Evolutionary conservation across 225 moss, liverwort and hornwort species (phyloP).

Genomic region (Physcomitrium patens): DNA sequence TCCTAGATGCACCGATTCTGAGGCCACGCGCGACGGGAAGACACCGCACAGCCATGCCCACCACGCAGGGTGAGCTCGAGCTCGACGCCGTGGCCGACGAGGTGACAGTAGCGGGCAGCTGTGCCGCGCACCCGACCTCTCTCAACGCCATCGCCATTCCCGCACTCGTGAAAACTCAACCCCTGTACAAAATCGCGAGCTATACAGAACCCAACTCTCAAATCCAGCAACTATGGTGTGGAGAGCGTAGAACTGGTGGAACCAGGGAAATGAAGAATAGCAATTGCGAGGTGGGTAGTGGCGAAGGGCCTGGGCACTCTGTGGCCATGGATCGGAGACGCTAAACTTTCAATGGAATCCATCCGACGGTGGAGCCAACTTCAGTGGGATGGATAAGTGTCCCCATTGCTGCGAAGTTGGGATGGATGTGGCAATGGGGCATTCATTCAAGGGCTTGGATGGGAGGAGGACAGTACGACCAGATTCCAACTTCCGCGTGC

Average conservation of each 20-base stretch:
- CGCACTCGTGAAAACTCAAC: not conserved
- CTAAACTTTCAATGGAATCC: constrained; percentile 23
- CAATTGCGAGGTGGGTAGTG: not conserved
- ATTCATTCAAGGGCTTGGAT: too few relatives aligned
- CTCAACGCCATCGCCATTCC: constrained; percentile 45
- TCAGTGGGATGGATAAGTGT: constrained; percentile 38
- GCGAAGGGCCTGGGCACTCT: constrained; percentile 11
- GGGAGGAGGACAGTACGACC: too few relatives aligned
- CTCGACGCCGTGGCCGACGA: constrained; percentile 24
- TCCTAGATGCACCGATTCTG: constrained; percentile 30
- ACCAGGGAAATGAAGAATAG: not conserved
- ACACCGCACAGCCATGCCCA: constrained; percentile 37
- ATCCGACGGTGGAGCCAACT: not conserved
- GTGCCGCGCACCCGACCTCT: constrained; percentile 28
- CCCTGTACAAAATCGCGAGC: constrained; percentile 17
- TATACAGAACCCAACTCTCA: constrained; percentile 23
- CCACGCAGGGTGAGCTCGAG: constrained; percentile 37
- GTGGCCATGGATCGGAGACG: constrained; percentile 42
- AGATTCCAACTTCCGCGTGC: too few relatives aligned
- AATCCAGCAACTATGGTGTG: constrained; percentile 31
- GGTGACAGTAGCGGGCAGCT: constrained; percentile 17
- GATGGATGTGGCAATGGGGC: constrained; percentile 25
- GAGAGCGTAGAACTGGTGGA: not conserved
- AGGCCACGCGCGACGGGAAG: constrained; percentile 37
- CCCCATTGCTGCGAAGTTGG: not conserved